These are phyloP conservation scores for Colletotrichum sidae DNA, from an alignment of 2,329 filamentous ascomycete species.

Conservation along the genomic window DNA sequence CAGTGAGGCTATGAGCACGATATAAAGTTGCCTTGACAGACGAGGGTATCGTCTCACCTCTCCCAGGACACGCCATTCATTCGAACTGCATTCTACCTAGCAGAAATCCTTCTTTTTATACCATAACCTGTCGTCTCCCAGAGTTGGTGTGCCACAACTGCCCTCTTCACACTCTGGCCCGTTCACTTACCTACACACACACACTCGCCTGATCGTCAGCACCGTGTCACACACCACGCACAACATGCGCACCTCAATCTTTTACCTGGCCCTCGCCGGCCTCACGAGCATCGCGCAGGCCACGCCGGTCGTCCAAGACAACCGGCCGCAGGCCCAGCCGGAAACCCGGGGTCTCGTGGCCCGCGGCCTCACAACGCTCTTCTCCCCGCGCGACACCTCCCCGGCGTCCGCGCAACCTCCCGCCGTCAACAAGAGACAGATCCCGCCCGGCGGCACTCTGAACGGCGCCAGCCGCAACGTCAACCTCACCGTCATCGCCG, in stretches of 20 bases:
- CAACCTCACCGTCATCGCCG: conserved; percentile 5
- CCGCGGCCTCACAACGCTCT: conserved; percentile 8
- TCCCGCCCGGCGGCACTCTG: neutral
- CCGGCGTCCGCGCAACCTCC: conserved; percentile 9
- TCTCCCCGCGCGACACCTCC: neutral
- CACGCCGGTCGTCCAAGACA: neutral
- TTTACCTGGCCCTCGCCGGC: conserved; percentile 21
- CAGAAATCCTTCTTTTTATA: conserved; percentile 7
- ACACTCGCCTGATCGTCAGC: neutral
- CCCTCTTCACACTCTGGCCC: neutral
- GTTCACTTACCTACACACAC: neutral
- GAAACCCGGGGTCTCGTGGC: conserved; percentile 16
- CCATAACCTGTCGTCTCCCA: conserved; percentile 8
- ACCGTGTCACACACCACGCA: neutral
- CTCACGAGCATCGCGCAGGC: conserved; percentile 20
- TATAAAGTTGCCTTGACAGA: conserved; percentile 24
- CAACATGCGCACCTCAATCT: conserved; percentile 26
- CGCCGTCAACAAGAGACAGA: conserved; percentile 7
- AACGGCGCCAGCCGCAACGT: conserved; percentile 26
- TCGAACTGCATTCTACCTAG: conserved; percentile 16
- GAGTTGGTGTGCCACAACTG: neutral
- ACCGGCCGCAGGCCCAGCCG: neutral
- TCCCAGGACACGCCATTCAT: conserved; percentile 10
- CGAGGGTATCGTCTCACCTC: conserved; percentile 18
- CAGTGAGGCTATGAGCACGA: neutral